A percentile compares a stretch with the other conserved stretches of the same genome.
phyloP scores from a whole-genome alignment of 1,284 basidiomycete genomes.

The Malassezia brasiliensis region DNA sequence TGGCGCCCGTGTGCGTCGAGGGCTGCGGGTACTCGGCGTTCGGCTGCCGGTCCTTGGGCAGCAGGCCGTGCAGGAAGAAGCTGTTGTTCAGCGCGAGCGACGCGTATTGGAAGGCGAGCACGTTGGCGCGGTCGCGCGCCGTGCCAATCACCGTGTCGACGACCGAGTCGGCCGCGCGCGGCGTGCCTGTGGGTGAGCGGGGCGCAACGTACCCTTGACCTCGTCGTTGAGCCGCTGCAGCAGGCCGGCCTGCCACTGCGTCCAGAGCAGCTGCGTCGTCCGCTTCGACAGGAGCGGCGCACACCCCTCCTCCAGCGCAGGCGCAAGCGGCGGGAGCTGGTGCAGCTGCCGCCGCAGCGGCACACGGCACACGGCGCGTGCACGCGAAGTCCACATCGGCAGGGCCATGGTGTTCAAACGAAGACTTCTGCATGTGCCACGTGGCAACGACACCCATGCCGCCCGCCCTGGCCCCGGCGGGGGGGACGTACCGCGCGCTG shows the following conservation, averaged over 20 bases:
- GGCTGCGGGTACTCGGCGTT: constrained; percentile 16
- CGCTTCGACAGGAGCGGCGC: constrained; percentile 33
- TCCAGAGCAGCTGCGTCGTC: constrained; percentile 34
- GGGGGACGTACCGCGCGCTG: constrained; percentile 12
- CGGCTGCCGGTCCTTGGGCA: constrained; percentile 45
- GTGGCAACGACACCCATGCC: constrained; percentile 6
- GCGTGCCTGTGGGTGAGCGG: constrained; percentile 48
- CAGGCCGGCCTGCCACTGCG: constrained; percentile 39
- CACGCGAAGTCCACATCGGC: not conserved
- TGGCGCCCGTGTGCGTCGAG: constrained; percentile 12
- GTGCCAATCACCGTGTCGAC: constrained; percentile 67
- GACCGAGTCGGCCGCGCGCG: constrained; percentile 57
- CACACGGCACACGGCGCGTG: not conserved
- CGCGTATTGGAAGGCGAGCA: constrained; percentile 80
- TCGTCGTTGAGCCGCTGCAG: constrained; percentile 44
- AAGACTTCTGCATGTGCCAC: constrained; percentile 6
- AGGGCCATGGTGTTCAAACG: not conserved
- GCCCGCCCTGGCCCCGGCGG: constrained; percentile 6
- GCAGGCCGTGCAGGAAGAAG: constrained; percentile 79
- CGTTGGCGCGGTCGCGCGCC: constrained; percentile 57
- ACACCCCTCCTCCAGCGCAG: constrained; percentile 28
- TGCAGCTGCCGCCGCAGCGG: constrained; percentile 18
- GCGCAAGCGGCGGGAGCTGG: constrained; percentile 33
- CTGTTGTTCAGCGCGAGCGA: constrained; percentile 86
- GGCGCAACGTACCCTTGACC: constrained; percentile 48